These are phyloP conservation scores for Aphanomyces invadans DNA, from an alignment of 352 stramenopile genomes.

Conservation along the genomic window DNA sequence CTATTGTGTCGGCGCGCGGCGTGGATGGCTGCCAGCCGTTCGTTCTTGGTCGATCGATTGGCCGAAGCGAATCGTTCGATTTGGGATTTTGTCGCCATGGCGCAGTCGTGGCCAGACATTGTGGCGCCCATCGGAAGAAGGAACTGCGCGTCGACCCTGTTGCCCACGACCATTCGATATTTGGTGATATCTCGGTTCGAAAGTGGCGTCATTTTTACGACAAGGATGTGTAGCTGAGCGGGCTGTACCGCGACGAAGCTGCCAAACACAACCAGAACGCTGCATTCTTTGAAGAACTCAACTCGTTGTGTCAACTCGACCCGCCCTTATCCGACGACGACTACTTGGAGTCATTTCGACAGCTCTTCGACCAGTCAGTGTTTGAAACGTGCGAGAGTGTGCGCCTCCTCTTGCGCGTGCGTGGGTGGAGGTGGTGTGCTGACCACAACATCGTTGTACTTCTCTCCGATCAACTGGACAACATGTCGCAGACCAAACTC, in stretches of 20 bases:
- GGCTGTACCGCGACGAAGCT: not conserved
- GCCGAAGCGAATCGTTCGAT: slow-evolving; percentile 4
- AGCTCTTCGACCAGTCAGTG: not conserved
- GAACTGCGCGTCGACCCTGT: not conserved
- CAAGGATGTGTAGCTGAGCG: not conserved
- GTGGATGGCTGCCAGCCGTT: not conserved
- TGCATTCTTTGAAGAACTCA: slow-evolving; percentile 1
- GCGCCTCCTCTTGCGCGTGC: not conserved
- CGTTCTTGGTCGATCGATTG: slow-evolving; percentile 17
- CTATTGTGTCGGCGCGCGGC: not conserved
- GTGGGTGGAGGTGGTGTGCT: not conserved
- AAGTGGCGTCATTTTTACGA: not conserved
- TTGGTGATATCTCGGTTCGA: not conserved
- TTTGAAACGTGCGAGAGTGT: slow-evolving; percentile 16
- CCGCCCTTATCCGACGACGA: not conserved
- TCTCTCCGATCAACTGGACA: not conserved
- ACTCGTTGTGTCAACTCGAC: not conserved
- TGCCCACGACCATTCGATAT: slow-evolving; percentile 13
- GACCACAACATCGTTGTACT: not conserved
- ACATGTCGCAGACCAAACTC: not conserved
- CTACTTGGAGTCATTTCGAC: not conserved
- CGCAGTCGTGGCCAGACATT: slow-evolving; percentile 2
- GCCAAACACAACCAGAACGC: not conserved
- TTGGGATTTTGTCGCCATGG: slow-evolving; percentile 12
- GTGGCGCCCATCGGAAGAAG: not conserved